Evolutionary conservation across 192 early-diverging fungal species (phyloP), one percentile per base, ranked within the genome.

Genomic region (Mortierella antarctica): DNA sequence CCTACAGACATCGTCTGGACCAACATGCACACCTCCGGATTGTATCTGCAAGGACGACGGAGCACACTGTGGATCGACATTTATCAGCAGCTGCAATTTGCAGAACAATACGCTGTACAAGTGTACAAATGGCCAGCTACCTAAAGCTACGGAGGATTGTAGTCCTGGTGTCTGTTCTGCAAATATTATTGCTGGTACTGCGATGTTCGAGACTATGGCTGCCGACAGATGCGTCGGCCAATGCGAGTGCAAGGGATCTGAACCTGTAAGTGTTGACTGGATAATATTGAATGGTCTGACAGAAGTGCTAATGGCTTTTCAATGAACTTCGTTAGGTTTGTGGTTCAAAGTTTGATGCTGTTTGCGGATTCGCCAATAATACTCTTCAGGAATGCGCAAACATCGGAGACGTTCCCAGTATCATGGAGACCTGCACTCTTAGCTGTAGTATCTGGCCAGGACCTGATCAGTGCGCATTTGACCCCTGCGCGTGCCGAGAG

Each of bases 121-220:
- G 7, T 62, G 60, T 48, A 48, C 7, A 31, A 11, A 2, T 8
- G 58, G 50, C 2, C 11, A 39, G 1, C 13, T 59, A 7, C 67
- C 67, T 39, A 23, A 10, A 9, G 12, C n/a, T 1, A 1, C 6
- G 6, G 7, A 41, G 9, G 48, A 57, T 13, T 54, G 66, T 15
- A 54, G 66, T 7, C 13, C 23, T 15, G 66, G 57, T 20, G 6
- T 68, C 45, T 68, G 66, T 20, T 44, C 20, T 13, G 40, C 18
- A 1, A 48, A 58, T 21, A 17, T 7, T 0, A 9, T 53, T 41
- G 9, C 15, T 56, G 65, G 8, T 5, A 39, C 9, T 8, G 31
- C 46, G 46, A 18, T 7, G 6, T 23, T 20, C 1, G 18, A 7
- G 17, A 31, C 57, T 20, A 50, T 17, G 6, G 67, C 17, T 41